Percentiles rank a stretch among this genome's conserved stretches.
Conservation (phyloP, 2,329 filamentous ascomycete species). For the Chaetomiaceae sp. region DNA sequence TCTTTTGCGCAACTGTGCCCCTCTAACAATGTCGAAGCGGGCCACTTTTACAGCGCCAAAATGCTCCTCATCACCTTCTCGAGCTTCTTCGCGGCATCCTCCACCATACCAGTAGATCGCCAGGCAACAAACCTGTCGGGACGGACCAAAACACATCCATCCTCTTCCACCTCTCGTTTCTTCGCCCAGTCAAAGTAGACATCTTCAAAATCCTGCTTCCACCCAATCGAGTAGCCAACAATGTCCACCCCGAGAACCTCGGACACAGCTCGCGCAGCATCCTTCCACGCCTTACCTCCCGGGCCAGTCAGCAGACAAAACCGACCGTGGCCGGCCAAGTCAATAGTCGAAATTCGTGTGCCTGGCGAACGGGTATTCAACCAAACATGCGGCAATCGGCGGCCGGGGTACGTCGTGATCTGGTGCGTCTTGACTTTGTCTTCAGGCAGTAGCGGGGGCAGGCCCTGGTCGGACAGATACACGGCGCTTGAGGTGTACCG, state of each 20-base stretch:
- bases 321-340: constrained; percentile 52
- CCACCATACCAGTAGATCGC: constrained; percentile 30
- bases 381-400: constrained; percentile 60
- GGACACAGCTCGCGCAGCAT: constrained; percentile 40
- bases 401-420: constrained; percentile 54
- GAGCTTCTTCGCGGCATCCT: constrained; percentile 19
- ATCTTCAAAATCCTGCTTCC: constrained; percentile 56
- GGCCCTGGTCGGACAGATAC: constrained; percentile 40
- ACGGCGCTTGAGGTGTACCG: constrained; percentile 45
- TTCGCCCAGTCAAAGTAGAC: constrained; percentile 57
- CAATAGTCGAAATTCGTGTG: constrained; percentile 51
- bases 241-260: constrained; percentile 43
- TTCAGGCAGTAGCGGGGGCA: constrained; percentile 25
- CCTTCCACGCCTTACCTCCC: constrained; percentile 52
- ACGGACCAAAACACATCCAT: constrained; percentile 53
- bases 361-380: constrained; percentile 46
- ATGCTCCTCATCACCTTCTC: constrained; percentile 25
- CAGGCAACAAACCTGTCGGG: constrained; percentile 58
- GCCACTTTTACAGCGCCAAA: constrained; percentile 12
- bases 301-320: constrained; percentile 52
- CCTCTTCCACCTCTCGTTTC: constrained; percentile 51
- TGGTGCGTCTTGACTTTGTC: constrained; percentile 42
- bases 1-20: not conserved
- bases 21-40: not conserved
- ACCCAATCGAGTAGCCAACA: constrained; percentile 50